Conservation (phyloP, 192 early-diverging fungal species). For the Backusella australiensis region DNA sequence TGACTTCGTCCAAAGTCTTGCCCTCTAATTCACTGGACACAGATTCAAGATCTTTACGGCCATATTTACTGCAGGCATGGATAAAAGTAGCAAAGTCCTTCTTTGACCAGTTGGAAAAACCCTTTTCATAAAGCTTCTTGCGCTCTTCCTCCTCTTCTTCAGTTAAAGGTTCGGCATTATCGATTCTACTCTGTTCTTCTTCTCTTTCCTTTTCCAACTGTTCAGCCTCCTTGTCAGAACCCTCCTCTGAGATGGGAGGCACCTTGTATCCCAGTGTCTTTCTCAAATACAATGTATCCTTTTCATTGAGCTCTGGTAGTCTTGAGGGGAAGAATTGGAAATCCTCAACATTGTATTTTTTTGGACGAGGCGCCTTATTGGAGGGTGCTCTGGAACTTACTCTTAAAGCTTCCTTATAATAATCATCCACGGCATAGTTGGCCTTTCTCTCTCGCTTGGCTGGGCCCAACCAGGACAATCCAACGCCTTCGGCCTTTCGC, state of each 20-base stretch:
- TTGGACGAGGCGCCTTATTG: slow-evolving; percentile 60
- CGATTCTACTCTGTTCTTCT: slow-evolving; percentile 83
- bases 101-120: slow-evolving; percentile 89
- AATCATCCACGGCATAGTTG: slow-evolving; percentile 90
- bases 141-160: slow-evolving; percentile 86
- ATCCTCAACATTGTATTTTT: slow-evolving; percentile 70
- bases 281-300: slow-evolving; percentile 74
- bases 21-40: slow-evolving; percentile 91
- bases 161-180: slow-evolving; percentile 84
- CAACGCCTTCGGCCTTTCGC: slow-evolving; percentile 52
- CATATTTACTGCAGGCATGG: slow-evolving; percentile 83
- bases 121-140: slow-evolving; percentile 60
- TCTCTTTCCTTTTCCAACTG: slow-evolving; percentile 59
- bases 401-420: slow-evolving; percentile 86
- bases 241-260: slow-evolving; percentile 40
- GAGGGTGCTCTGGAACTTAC: slow-evolving; percentile 55
- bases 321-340: slow-evolving; percentile 92
- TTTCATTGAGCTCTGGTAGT: slow-evolving; percentile 76
- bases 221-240: slow-evolving; percentile 24
- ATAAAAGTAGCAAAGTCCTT: slow-evolving; percentile 87
- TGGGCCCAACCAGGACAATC: slow-evolving; percentile 90
- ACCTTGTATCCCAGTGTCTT: slow-evolving; percentile 74
- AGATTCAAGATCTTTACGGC: slow-evolving; percentile 65
- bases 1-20: slow-evolving; percentile 85
- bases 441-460: slow-evolving; percentile 92